Evolutionary conservation across 176 grass and related monocot genomes (phyloP).

Genomic region (Typha latifolia): DNA sequence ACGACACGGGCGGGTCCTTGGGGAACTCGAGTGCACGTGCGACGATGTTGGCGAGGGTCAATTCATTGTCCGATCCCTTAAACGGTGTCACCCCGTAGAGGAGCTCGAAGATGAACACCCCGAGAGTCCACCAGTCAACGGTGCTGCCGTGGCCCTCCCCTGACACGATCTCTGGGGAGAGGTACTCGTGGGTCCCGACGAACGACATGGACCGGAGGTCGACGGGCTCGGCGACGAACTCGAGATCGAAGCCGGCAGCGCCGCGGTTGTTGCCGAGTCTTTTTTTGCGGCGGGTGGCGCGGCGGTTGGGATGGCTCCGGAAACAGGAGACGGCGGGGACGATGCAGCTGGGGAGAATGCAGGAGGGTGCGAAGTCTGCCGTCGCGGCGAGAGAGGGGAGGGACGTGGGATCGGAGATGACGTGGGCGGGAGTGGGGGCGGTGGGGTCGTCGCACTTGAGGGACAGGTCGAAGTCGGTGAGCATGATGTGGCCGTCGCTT

Average conservation of each 20-base stretch:
- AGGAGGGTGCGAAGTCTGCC: constrained; percentile 20
- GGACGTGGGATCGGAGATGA: constrained; percentile 57
- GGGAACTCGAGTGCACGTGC: constrained; percentile 92
- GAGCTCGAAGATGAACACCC: constrained; percentile 86
- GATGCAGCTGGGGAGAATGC: constrained; percentile 78
- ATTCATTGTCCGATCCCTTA: constrained; percentile 73
- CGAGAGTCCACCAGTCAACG: constrained; percentile 97
- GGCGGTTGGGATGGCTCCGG: constrained; percentile 37
- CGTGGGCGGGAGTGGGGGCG: constrained; percentile 59
- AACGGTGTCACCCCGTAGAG: constrained; percentile 85
- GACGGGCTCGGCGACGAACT: constrained; percentile 82
- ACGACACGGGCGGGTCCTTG: constrained; percentile 49
- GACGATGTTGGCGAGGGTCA: constrained; percentile 86
- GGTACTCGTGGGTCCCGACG: constrained; percentile 96
- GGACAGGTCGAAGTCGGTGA: constrained; percentile 98
- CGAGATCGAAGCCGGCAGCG: constrained; percentile 29
- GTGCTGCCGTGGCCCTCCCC: constrained; percentile 91
- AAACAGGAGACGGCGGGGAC: constrained; percentile 78
- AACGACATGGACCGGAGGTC: constrained; percentile 91
- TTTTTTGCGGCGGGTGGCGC: constrained; percentile 23
- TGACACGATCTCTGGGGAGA: constrained; percentile 85
- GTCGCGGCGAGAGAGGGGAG: constrained; percentile 12
- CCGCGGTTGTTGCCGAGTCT: neutral
- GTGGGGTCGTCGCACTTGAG: constrained; percentile 87
- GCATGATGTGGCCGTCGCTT: constrained; percentile 96